Conservation (phyloP, 345 rosid species). For the Moringa oleifera region DNA sequence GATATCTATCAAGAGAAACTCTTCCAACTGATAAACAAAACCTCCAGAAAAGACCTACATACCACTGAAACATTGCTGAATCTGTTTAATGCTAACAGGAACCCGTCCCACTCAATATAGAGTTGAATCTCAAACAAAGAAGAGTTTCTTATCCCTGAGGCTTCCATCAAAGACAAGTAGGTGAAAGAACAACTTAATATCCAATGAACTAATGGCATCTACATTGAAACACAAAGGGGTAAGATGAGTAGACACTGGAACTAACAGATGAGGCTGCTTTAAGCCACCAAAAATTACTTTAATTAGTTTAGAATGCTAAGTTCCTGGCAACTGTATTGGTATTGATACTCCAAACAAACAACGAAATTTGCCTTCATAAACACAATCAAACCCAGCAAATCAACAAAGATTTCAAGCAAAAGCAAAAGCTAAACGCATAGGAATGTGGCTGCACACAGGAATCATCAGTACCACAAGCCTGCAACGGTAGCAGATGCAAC, state of each 20-base stretch:
- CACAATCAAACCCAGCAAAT: constrained; percentile 14
- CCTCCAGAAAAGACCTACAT: constrained; percentile 16
- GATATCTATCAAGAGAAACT: constrained; percentile 16
- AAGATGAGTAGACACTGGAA: neutral
- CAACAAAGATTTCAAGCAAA: constrained; percentile 13
- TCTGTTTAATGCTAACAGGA: constrained; percentile 24
- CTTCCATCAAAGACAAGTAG: constrained; percentile 10
- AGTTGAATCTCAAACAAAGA: constrained; percentile 16
- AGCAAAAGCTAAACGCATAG: constrained; percentile 2
- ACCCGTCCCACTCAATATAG: constrained; percentile 19
- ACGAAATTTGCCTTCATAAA: constrained; percentile 1
- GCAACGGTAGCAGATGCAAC: constrained; percentile 5
- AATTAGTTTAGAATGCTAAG: constrained; percentile 4
- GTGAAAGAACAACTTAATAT: constrained; percentile 1
- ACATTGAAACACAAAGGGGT: constrained; percentile 1
- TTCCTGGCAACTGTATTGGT: constrained; percentile 11
- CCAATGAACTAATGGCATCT: constrained; percentile 7
- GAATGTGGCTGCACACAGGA: constrained; percentile 15
- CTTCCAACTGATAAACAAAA: constrained; percentile 20
- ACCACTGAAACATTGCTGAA: constrained; percentile 19
- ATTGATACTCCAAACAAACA: constrained; percentile 5
- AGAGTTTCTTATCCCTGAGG: constrained; percentile 16
- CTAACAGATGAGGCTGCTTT: neutral
- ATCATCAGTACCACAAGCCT: neutral
- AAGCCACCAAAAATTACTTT: constrained; percentile 2